Conservation (phyloP, 768 basidiomycete species). For the Cystofilobasidium macerans region DNA sequence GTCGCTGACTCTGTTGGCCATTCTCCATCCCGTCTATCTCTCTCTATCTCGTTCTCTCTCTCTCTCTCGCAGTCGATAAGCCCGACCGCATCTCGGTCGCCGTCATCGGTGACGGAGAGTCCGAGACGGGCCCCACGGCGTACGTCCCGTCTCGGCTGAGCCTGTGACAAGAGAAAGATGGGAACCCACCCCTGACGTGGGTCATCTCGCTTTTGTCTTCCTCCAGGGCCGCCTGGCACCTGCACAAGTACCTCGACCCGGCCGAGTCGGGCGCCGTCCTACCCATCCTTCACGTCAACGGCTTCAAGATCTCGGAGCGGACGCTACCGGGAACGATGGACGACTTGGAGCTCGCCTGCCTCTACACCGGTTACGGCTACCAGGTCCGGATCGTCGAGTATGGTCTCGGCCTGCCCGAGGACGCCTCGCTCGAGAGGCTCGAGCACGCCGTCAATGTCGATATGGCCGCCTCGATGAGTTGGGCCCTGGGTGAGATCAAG, state of each 20-base stretch:
- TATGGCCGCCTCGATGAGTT: constrained; percentile 60
- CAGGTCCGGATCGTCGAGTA: constrained; percentile 60
- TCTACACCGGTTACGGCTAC: constrained; percentile 31
- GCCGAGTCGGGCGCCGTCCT: constrained; percentile 79
- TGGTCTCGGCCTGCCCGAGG: constrained; percentile 25
- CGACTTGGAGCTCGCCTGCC: constrained; percentile 56
- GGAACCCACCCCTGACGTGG: too few species aligned
- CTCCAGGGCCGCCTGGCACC: constrained; percentile 50
- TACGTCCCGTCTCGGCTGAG: constrained; percentile 39
- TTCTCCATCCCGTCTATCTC: too few species aligned
- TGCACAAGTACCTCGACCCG: constrained; percentile 81
- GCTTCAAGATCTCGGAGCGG: constrained; percentile 47
- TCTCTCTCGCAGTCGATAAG: constrained; percentile 58
- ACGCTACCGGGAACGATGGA: constrained; percentile 88
- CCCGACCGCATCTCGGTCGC: constrained; percentile 71
- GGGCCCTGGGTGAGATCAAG: constrained; percentile 55
- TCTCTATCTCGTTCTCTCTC: background rate
- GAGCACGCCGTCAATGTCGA: constrained; percentile 52
- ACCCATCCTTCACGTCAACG: constrained; percentile 76
- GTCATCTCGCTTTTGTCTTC: background rate
- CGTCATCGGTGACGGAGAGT: constrained; percentile 80
- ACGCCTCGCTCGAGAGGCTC: constrained; percentile 32
- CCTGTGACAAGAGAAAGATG: too few species aligned
- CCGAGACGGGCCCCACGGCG: constrained; percentile 41
- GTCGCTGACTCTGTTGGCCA: too few species aligned